Evolutionary conservation across 495 filamentous ascomycete genomes (phyloP).

Genomic region (Podospora australis): DNA sequence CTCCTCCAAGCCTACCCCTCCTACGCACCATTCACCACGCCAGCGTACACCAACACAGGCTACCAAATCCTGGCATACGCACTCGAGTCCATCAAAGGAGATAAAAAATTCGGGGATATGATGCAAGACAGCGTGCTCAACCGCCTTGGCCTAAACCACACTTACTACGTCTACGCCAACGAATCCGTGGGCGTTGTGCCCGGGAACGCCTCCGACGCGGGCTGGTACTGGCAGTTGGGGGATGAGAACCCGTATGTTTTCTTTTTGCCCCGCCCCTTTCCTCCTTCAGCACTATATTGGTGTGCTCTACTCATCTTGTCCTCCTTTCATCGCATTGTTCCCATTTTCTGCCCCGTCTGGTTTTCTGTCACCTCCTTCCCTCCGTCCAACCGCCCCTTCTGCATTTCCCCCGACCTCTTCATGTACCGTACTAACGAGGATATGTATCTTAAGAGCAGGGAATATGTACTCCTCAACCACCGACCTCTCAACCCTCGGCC

Average conservation of each 20-base stretch:
- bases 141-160: conserved; percentile 40
- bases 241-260: conserved; percentile 32
- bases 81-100: conserved; percentile 47
- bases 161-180: conserved; percentile 31
- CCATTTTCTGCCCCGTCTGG: no score
- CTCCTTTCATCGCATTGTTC: no score
- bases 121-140: conserved; percentile 38
- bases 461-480: conserved; percentile 49
- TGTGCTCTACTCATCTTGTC: neutral
- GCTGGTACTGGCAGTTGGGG: conserved; percentile 35
- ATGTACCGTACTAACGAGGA: no score
- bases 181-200: conserved; percentile 30
- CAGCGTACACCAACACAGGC: conserved; percentile 52
- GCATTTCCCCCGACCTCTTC: no score
- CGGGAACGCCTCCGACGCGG: conserved; percentile 8
- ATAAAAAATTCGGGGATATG: conserved; percentile 37
- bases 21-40: conserved; percentile 40
- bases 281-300: conserved; percentile 4
- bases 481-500: conserved; percentile 49
- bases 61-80: conserved; percentile 49
- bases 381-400: no score
- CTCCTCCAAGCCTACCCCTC: conserved; percentile 42
- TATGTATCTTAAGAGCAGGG: conserved; percentile 35
- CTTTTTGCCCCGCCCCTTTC: neutral
- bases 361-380: no score